Base-by-base conservation (phyloP, 1,284 basidiomycete genomes). In the Ganoderma leucocontextum region DNA sequence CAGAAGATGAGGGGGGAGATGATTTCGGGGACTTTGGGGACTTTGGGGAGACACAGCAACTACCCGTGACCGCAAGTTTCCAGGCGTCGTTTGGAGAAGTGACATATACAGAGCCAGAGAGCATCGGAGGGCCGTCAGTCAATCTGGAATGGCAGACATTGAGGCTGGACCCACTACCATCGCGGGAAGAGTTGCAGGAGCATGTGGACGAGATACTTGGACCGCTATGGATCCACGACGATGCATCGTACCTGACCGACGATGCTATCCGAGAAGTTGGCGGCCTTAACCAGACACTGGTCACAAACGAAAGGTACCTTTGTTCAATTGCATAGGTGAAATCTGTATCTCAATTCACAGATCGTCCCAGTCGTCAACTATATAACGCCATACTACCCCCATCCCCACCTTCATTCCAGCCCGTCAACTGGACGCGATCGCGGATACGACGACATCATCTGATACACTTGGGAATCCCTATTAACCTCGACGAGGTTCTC, bases 391-490 rank as follows among this genome's bases (percentile, higher is more conserved):
- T 94, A 69, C 82, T 89, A 73, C 89, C 86, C 78, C 87, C 85
- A 75, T 74, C 83, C 53, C 84, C 91, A 65, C 87, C 91, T 72
- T 82, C 87, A 10, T 87, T 91, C 62, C 90, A 92, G 78, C 92
- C 94, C 17, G 90, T 95, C 60, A 96, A 95, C 76, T 98, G 96
- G 96, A 95, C 91, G 65, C 89, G 95, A 53, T 96, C 95, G 62
- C 88, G 93, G 58, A 95, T 95, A 75, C 88, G 96, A 66, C 84
- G 95, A 61, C 94, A 96, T 76, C 95, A 97, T 75, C 85, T 98
- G 53, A 95, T 97, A 70, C 83, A 94, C 15, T 88, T 98, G 47
- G 96, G 96, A 42, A 91, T 98, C 60, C 96, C 96, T 4, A 93
- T 98, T 62, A 97, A 97, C 78, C 84, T 97, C 6, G 96, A 98